Evolutionary conservation across 2,329 filamentous ascomycete genomes (phyloP).

Genomic region (Fusarium beomiforme): DNA sequence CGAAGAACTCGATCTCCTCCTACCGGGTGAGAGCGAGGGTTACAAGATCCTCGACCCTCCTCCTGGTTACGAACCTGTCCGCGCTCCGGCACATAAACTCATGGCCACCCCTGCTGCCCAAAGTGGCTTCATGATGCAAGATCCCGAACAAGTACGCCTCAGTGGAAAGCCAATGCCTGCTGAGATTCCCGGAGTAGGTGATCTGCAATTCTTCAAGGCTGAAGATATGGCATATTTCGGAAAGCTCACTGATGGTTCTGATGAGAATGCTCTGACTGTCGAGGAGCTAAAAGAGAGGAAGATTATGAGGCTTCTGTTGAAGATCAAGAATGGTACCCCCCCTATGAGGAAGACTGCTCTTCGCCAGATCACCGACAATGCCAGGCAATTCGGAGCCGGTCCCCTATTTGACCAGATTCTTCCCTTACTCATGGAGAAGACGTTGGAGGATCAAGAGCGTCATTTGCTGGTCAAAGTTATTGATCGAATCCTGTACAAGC

Average conservation of each 20-base stretch:
- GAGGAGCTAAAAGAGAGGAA: conserved; percentile 98
- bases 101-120: conserved; percentile 79
- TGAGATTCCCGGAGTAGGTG: conserved; percentile 94
- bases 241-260: conserved; percentile 92
- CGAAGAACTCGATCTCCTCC: conserved; percentile 91
- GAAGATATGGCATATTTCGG: conserved; percentile 99
- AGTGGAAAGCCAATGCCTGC: conserved; percentile 92
- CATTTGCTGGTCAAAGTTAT: conserved; percentile 99
- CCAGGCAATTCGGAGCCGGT: conserved; percentile 92
- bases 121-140: conserved; percentile 96
- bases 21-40: conserved; percentile 87
- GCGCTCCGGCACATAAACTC: conserved; percentile 78
- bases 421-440: conserved; percentile 97
- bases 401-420: conserved; percentile 97
- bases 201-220: conserved; percentile 97
- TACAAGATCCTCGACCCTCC: conserved; percentile 93
- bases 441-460: conserved; percentile 95
- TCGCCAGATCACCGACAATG: conserved; percentile 97
- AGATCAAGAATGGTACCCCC: conserved; percentile 99
- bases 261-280: conserved; percentile 90
- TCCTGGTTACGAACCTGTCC: conserved; percentile 87
- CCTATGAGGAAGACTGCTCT: conserved; percentile 99
- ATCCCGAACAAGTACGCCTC: conserved; percentile 83
- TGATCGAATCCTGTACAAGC: conserved; percentile 97
- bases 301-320: conserved; percentile 95